These are phyloP conservation scores for Parietaria judaica DNA, from an alignment of 306 rosid species.

Conservation along the genomic window DNA sequence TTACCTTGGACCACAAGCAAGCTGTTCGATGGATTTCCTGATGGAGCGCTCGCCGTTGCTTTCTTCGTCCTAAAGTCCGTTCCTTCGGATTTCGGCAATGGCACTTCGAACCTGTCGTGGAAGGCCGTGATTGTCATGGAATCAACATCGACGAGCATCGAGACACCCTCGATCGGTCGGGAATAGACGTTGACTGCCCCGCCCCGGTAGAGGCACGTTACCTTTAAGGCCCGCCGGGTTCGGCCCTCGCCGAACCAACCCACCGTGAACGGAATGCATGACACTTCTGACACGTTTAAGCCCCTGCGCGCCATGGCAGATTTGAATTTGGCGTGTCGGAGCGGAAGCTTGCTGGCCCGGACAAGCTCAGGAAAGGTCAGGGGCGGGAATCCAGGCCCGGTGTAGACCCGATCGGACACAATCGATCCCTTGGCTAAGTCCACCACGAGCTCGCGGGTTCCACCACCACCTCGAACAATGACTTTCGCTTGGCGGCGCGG, in stretches of 20 bases:
- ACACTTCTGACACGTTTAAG: constrained; percentile 61
- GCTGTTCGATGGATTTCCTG: constrained; percentile 24
- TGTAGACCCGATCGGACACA: constrained; percentile 42
- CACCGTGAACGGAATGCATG: constrained; percentile 70
- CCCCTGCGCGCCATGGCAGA: constrained; percentile 47
- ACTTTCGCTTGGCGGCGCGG: constrained; percentile 59
- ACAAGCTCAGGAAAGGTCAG: constrained; percentile 54
- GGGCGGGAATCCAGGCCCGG: constrained; percentile 75
- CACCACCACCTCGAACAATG: constrained; percentile 53
- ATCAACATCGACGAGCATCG: constrained; percentile 54
- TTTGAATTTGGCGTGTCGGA: constrained; percentile 41
- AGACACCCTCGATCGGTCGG: constrained; percentile 79
- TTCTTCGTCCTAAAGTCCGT: constrained; percentile 42
- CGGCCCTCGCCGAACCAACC: constrained; percentile 72
- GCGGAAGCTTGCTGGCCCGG: constrained; percentile 61
- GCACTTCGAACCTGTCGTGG: constrained; percentile 46
- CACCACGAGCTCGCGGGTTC: constrained; percentile 52
- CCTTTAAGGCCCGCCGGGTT: constrained; percentile 55
- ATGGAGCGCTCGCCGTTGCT: constrained; percentile 15
- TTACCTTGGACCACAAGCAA: constrained; percentile 40
- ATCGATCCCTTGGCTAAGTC: constrained; percentile 45
- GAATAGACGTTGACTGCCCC: constrained; percentile 59
- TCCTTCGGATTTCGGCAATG: constrained; percentile 74
- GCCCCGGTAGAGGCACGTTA: constrained; percentile 53
- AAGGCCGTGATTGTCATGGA: constrained; percentile 49